Conservation (phyloP, 805 yeast genomes). For the Candida schatavii region DNA sequence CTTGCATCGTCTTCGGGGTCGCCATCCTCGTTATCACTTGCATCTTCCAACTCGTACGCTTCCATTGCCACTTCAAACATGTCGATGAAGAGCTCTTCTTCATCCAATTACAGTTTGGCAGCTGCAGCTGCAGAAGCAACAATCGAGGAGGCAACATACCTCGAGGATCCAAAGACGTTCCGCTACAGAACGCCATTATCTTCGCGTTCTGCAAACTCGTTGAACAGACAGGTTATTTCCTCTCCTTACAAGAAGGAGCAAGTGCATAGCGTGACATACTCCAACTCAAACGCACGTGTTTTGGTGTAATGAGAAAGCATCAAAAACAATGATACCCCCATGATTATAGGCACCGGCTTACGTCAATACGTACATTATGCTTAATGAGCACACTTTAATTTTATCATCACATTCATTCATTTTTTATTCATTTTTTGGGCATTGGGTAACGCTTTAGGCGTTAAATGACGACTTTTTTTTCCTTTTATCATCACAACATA, state of each 20-base stretch:
- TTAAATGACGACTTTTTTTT: too few relatives aligned
- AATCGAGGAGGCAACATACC: conserved; percentile 4
- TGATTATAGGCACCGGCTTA: too few relatives aligned
- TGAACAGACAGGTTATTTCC: conserved; percentile 2
- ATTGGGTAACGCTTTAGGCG: too few relatives aligned
- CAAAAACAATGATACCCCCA: too few relatives aligned
- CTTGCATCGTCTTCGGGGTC: conserved; percentile 12
- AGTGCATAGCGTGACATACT: neutral
- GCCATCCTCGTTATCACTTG: conserved; percentile 8
- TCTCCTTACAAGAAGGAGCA: neutral
- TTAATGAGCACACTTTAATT: too few relatives aligned
- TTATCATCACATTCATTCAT: too few relatives aligned
- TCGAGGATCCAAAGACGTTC: conserved; percentile 2
- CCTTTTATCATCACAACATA: too few relatives aligned
- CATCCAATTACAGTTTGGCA: conserved; percentile 10
- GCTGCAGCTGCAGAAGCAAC: conserved; percentile 3
- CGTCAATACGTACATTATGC: too few relatives aligned
- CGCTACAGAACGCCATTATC: conserved; percentile 4
- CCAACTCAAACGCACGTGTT: neutral
- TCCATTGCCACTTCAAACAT: conserved; percentile 15
- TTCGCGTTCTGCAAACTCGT: conserved; percentile 1
- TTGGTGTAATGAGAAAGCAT: neutral
- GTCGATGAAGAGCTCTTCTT: conserved; percentile 13
- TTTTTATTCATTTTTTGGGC: too few relatives aligned
- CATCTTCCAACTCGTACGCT: conserved; percentile 6